These are phyloP conservation scores for Chaetomidium leptoderma DNA, from an alignment of 495 filamentous ascomycete genomes.

Conservation along the genomic window DNA sequence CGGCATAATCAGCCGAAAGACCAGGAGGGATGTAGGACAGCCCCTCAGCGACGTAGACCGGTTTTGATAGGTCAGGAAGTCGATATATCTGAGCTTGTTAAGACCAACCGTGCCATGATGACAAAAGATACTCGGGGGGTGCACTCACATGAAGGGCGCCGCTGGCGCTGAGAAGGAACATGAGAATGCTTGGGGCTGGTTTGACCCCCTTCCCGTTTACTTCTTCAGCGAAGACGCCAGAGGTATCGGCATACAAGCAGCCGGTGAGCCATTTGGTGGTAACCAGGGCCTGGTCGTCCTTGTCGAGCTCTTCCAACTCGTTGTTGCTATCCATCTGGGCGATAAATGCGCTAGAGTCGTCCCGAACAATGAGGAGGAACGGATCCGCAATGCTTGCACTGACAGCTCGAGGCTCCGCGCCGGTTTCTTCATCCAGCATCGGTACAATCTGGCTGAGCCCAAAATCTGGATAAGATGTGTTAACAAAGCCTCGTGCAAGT, in stretches of 20 bases:
- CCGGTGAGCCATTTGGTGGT: constrained; percentile 70
- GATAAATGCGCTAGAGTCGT: constrained; percentile 72
- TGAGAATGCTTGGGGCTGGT: constrained; percentile 49
- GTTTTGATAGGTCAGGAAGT: constrained; percentile 56
- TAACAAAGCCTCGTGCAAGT: constrained; percentile 19
- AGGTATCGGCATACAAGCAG: constrained; percentile 69
- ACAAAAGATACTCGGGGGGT: background rate
- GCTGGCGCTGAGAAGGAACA: constrained; percentile 68
- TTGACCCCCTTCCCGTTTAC: constrained; percentile 42
- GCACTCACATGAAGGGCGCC: constrained; percentile 68
- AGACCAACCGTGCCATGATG: background rate
- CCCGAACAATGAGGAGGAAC: constrained; percentile 77
- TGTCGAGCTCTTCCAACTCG: constrained; percentile 78
- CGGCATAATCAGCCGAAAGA: constrained; percentile 63
- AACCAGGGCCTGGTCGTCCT: constrained; percentile 49
- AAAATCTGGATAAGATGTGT: constrained; percentile 55
- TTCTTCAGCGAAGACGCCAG: constrained; percentile 49
- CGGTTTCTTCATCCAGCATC: constrained; percentile 81
- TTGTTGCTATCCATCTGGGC: constrained; percentile 71
- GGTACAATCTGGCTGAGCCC: constrained; percentile 84
- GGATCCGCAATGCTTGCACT: constrained; percentile 84
- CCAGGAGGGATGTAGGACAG: constrained; percentile 74
- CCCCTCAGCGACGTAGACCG: constrained; percentile 61
- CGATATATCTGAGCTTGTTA: constrained; percentile 52
- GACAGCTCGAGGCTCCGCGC: constrained; percentile 65